Evolutionary conservation across 1,139 yeast genomes (phyloP), one percentile per base, ranked within the genome.

Genomic region (Kurtzmaniella quercitrusa): DNA sequence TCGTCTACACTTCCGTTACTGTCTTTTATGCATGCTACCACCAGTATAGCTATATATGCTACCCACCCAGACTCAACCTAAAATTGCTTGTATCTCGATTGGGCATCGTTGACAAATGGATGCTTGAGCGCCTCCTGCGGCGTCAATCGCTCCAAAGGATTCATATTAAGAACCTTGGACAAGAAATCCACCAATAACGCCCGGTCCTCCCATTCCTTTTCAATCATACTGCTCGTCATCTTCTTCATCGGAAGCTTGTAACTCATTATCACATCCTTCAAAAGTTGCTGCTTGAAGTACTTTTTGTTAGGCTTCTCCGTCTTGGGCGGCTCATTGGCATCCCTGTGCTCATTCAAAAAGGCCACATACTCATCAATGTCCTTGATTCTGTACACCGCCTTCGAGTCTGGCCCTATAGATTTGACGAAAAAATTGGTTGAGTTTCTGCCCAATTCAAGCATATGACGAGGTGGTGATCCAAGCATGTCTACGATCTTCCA

Each of bases 91-190:
- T 10, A 27, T n/a, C 6, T 27, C 10, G 31, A 27, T 16, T 34
- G 19, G 10, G 12, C 25, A 46, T 66, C 71, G 41, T 53, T 84
- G 17, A 93, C 80, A 62, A 94, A 93, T 0, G 98, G 98, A 65
- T 94, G 98, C 63, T 81, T 73, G 19, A 85, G 73, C 0, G 98
- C 98, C 61, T 93, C 97, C 54, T 89, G 96, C 10, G 98, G 98
- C 0, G 97, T 89, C 82, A 96, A 85, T 54, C 99, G 76, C 61
- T 91, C 96, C 55, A 93, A 73, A 0, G 98, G 98, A 63, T 91
- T 91, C 58, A 89, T 66, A 53, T 85, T 88, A 47, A 93, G 69
- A 10, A 88, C 77, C 33, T 95, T 95, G 40, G 73, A 66, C 41
- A 93, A 72, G 57, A 93, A 89, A 60, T 91, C 96, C 33, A 84